phyloP scores from a whole-genome alignment of 2,329 filamentous ascomycete genomes.

The Talaromyces sp. region DNA sequence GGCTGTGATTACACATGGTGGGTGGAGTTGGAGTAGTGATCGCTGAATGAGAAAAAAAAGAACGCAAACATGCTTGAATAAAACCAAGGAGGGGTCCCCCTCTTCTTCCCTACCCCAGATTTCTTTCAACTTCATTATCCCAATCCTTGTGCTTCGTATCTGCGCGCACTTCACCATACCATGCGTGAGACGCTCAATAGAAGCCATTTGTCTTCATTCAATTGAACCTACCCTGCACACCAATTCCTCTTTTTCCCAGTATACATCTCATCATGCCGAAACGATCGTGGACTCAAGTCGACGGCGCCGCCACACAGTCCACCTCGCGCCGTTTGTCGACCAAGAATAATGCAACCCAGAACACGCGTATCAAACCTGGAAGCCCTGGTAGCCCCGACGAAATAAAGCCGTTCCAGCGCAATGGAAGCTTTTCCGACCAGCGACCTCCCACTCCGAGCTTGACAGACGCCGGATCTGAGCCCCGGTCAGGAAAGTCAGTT shows the following conservation, averaged over 20 bases:
- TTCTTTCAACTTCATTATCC: background rate
- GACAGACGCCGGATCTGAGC: constrained; percentile 8
- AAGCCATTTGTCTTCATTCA: background rate
- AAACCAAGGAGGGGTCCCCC: background rate
- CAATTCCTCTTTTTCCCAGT: background rate
- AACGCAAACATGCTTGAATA: background rate
- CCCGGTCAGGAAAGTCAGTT: constrained; percentile 5
- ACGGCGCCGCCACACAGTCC: constrained; percentile 7
- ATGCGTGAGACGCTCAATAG: background rate
- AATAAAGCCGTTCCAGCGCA: background rate
- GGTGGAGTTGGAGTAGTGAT: background rate
- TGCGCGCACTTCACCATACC: background rate
- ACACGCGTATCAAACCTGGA: constrained; percentile 3
- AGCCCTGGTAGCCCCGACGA: constrained; percentile 9
- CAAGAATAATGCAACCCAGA: background rate
- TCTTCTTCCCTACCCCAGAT: background rate
- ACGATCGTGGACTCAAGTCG: constrained; percentile 10
- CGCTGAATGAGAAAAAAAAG: background rate
- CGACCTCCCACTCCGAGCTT: constrained; percentile 9
- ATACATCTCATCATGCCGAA: constrained; percentile 8
- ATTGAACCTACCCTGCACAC: background rate
- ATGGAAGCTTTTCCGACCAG: constrained; percentile 6
- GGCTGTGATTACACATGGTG: background rate
- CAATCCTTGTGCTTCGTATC: background rate
- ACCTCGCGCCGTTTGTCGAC: constrained; percentile 2